Conservation (phyloP, 164 flowering plant genomes). For the Nymphaea thermarum region DNA sequence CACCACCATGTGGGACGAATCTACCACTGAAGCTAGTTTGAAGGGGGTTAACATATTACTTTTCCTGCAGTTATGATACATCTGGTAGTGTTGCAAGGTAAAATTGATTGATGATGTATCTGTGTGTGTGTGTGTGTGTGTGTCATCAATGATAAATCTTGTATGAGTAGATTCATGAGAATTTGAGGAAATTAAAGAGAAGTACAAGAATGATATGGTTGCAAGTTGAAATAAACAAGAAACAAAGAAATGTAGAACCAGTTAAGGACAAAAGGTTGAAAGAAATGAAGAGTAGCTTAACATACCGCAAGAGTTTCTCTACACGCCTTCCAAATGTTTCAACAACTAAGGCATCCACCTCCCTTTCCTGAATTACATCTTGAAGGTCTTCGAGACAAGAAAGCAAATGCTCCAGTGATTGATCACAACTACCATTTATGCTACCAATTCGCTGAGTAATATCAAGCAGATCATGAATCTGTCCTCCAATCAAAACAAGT, state of each 20-base stretch:
- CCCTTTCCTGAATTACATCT: conserved; percentile 71
- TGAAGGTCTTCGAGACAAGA: conserved; percentile 64
- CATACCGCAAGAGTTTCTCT: conserved; percentile 89
- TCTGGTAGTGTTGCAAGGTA: too few species aligned
- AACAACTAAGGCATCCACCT: conserved; percentile 86
- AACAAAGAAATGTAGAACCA: too few species aligned
- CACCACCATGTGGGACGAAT: too few species aligned
- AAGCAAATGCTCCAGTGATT: conserved; percentile 61
- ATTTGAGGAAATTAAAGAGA: too few species aligned
- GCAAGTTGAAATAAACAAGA: background rate
- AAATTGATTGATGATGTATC: too few species aligned
- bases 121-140: too few species aligned
- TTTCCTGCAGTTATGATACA: too few species aligned
- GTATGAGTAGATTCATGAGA: too few species aligned
- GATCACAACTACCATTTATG: conserved; percentile 47
- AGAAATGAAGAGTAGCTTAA: conserved; percentile 7
- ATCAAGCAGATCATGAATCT: conserved; percentile 76
- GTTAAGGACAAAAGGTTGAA: background rate
- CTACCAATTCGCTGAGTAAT: conserved; percentile 61
- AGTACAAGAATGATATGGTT: too few species aligned
- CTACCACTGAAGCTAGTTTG: too few species aligned
- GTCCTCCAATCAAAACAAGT: conserved; percentile 11
- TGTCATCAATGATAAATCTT: too few species aligned
- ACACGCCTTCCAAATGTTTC: conserved; percentile 96
- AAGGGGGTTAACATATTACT: too few species aligned